Evolutionary conservation across 371 early-diverging fungal species (phyloP).

Genomic region (Thermomucor indicae-seudaticae): DNA sequence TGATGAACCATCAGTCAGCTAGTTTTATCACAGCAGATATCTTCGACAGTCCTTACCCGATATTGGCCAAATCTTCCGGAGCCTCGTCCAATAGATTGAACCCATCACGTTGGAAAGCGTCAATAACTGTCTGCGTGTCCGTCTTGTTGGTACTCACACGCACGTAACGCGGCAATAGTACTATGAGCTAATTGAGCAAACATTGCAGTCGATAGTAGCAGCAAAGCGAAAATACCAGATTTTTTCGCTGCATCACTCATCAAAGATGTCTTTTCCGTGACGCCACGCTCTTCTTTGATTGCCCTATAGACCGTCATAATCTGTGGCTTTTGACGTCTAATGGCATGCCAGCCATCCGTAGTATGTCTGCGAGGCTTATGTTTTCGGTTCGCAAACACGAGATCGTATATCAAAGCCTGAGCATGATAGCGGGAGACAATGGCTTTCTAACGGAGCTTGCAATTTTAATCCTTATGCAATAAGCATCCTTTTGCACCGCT

Average conservation of each 20-base stretch:
- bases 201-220: slow-evolving; percentile 29
- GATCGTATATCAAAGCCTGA: not conserved
- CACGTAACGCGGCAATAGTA: slow-evolving; percentile 65
- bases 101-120: slow-evolving; percentile 57
- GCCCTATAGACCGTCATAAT: slow-evolving; percentile 58
- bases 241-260: slow-evolving; percentile 67
- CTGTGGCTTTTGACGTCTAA: slow-evolving; percentile 27
- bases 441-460: not conserved
- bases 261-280: slow-evolving; percentile 54
- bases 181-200: not conserved
- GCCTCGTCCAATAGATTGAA: slow-evolving; percentile 45
- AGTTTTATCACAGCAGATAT: not conserved
- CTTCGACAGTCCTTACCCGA: slow-evolving; percentile 23
- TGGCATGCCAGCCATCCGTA: slow-evolving; percentile 70
- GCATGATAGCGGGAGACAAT: not conserved
- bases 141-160: slow-evolving; percentile 72
- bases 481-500: no score
- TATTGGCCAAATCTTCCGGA: slow-evolving; percentile 22
- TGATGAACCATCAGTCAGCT: not conserved
- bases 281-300: slow-evolving; percentile 66
- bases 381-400: not conserved
- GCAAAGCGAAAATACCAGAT: slow-evolving; percentile 18
- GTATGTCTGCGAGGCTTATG: slow-evolving; percentile 57
- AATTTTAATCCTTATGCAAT: not conserved
- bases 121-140: slow-evolving; percentile 64